A percentile compares a stretch with the other conserved stretches of the same genome.
These are phyloP conservation scores for Suhomyces kilbournensis DNA, from an alignment of 805 yeast genomes.

Conservation along the genomic window DNA sequence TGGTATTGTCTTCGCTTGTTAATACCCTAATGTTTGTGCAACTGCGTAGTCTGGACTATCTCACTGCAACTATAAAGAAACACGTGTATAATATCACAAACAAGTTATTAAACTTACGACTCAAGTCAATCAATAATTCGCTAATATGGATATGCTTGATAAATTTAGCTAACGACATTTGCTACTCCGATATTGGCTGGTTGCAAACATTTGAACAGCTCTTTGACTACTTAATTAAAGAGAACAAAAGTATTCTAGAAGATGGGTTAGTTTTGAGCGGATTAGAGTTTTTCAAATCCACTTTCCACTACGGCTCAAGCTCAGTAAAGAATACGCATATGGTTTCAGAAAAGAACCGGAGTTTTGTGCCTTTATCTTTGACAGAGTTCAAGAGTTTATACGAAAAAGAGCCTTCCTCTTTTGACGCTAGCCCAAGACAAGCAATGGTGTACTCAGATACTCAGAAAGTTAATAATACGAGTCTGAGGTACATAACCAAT, in stretches of 20 bases:
- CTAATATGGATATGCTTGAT: conserved; percentile 28
- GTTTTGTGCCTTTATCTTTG: neutral
- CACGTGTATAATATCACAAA: conserved; percentile 6
- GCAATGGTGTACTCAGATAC: neutral
- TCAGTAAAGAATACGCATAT: neutral
- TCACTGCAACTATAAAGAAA: neutral
- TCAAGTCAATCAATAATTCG: conserved; percentile 9
- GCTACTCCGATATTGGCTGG: conserved; percentile 24
- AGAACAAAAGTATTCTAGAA: conserved; percentile 6
- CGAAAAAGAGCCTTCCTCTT: neutral
- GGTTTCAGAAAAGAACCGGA: neutral
- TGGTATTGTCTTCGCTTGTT: conserved; percentile 15
- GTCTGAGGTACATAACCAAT: conserved; percentile 10
- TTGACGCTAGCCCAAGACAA: neutral
- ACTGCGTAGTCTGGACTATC: neutral
- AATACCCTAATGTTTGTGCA: conserved; percentile 11
- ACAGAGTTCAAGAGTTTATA: neutral
- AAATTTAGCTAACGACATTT: conserved; percentile 28
- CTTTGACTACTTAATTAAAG: conserved; percentile 15
- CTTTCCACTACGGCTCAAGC: conserved; percentile 13
- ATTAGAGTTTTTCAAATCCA: conserved; percentile 18
- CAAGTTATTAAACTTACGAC: conserved; percentile 7
- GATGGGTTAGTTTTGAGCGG: conserved; percentile 24
- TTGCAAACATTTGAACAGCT: conserved; percentile 18
- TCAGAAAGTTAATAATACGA: neutral